Base-by-base conservation (phyloP, 1,139 yeast genomes). In the Hemisphaericaspora lyxosophila region DNA sequence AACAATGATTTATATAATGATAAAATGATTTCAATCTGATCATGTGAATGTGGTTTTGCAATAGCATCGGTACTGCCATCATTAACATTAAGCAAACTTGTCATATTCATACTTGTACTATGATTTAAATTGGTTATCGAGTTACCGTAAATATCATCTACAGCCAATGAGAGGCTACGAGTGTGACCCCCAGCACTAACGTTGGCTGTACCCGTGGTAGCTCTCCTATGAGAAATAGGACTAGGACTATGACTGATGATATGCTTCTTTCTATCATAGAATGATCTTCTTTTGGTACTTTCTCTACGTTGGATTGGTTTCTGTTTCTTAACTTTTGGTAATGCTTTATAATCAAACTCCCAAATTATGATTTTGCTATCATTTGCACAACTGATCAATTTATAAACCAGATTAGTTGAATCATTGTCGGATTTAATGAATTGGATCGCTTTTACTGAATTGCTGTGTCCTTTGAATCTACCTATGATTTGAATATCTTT, bases 341-440 rank as follows among this genome's bases (percentile, higher is more conserved):
- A 57, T 9, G 81, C 75, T 49, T 75, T 70, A 30, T 85, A 83
- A 37, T 80, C 78, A 55, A 85, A 82, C 50, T 85, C 94, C 87
- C 90, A 85, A 22, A 83, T 62, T 25, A 82, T 59, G 7, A 85
- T 60, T 40, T 73, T 71, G 1, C 89, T 88, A 54, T 85, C 95
- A 50, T 75, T 82, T 2, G 90, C 89, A 42, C 81, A 81, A 29
- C 85, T 72, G 2, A 84, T 77, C 26, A 85, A 58, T 40, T 83
- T 69, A 55, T 85, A 85, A 13, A 60, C 56, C 40, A 56, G 60
- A 17, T 39, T 43, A 33, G 34, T 55, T 41, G 48, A 49, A 33
- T 51, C 37, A 16, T 43, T 38, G 22, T 53, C 48, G 26, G 45
- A 55, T 13, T 41, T 47, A 3, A 69, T 45, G 42, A 71, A 70